A percentile compares a stretch with the other conserved stretches of the same genome.
Evolutionary conservation across 345 rosid genomes (phyloP).

Genomic region (Aquilaria malaccensis): DNA sequence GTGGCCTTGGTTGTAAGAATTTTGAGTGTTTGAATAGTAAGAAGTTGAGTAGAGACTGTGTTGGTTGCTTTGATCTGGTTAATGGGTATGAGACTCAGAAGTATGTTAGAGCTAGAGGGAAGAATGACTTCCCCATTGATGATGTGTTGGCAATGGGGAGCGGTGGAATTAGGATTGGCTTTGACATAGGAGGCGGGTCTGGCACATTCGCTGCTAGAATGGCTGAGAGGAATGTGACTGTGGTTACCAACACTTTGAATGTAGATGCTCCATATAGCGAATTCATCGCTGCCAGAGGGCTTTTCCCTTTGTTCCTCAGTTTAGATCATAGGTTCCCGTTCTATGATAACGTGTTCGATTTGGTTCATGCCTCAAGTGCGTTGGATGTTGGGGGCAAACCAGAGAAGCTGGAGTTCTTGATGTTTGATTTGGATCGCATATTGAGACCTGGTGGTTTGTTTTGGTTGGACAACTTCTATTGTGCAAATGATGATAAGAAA

Average conservation of each 20-base stretch:
- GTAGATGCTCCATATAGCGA: conserved; percentile 68
- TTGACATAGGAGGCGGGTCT: conserved; percentile 77
- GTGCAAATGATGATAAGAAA: conserved; percentile 59
- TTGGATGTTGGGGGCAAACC: conserved; percentile 53
- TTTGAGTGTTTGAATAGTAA: conserved; percentile 68
- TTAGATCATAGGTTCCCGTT: conserved; percentile 84
- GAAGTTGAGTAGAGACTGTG: conserved; percentile 60
- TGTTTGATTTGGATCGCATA: conserved; percentile 79
- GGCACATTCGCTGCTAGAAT: conserved; percentile 80
- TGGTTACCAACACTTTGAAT: conserved; percentile 56
- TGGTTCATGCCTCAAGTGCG: conserved; percentile 59
- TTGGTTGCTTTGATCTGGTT: conserved; percentile 57
- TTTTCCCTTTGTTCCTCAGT: conserved; percentile 75
- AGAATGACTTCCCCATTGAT: conserved; percentile 66
- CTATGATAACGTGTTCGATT: conserved; percentile 69
- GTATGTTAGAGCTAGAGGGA: conserved; percentile 57
- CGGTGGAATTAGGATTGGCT: conserved; percentile 70
- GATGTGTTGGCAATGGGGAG: conserved; percentile 61
- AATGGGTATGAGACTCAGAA: conserved; percentile 43
- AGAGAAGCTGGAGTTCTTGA: conserved; percentile 78
- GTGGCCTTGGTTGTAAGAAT: conserved; percentile 75
- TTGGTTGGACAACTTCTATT: conserved; percentile 75
- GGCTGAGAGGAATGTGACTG: conserved; percentile 82
- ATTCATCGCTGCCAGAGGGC: conserved; percentile 72
- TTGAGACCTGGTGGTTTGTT: conserved; percentile 76